phyloP scores from a whole-genome alignment of 78 protist species.

The Dictyostelium purpureum region DNA sequence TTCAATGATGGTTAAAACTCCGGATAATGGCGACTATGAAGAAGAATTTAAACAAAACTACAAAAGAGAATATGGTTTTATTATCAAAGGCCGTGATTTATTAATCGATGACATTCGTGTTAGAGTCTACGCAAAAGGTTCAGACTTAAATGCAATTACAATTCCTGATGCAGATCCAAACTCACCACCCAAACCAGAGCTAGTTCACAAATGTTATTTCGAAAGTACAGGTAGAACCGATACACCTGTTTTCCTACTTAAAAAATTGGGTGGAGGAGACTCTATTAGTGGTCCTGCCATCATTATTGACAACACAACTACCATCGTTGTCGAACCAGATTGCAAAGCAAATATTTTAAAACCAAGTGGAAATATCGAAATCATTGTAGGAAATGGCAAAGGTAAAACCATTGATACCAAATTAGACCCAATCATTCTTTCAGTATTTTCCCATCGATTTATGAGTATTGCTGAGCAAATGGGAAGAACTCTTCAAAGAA shows the following conservation, averaged over 20 bases:
- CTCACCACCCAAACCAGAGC: constrained; percentile 25
- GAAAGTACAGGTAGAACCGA: constrained; percentile 15
- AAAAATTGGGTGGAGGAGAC: constrained; percentile 42
- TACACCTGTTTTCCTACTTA: constrained; percentile 72
- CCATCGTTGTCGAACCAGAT: constrained; percentile 90
- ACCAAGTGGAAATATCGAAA: constrained; percentile 84
- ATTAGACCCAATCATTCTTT: constrained; percentile 86
- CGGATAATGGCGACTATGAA: constrained; percentile 49
- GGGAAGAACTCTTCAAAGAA: constrained; percentile 96
- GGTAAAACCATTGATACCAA: constrained; percentile 9
- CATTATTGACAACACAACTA: constrained; percentile 85
- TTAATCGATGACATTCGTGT: constrained; percentile 94
- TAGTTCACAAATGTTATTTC: background rate
- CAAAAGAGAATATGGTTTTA: constrained; percentile 86
- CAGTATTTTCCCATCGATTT: constrained; percentile 94
- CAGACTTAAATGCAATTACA: constrained; percentile 17
- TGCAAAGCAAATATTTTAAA: constrained; percentile 74
- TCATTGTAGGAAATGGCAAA: constrained; percentile 46
- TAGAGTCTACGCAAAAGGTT: constrained; percentile 53
- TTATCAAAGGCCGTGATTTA: constrained; percentile 73
- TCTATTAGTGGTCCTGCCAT: constrained; percentile 90
- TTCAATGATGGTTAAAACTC: constrained; percentile 82
- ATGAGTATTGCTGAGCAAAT: constrained; percentile 99
- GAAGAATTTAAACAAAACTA: constrained; percentile 62
- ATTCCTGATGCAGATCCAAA: background rate